Evolutionary conservation across 2,329 filamentous ascomycete genomes (phyloP), one percentile per base, ranked within the genome.

Genomic region (Aspergillus ustus): DNA sequence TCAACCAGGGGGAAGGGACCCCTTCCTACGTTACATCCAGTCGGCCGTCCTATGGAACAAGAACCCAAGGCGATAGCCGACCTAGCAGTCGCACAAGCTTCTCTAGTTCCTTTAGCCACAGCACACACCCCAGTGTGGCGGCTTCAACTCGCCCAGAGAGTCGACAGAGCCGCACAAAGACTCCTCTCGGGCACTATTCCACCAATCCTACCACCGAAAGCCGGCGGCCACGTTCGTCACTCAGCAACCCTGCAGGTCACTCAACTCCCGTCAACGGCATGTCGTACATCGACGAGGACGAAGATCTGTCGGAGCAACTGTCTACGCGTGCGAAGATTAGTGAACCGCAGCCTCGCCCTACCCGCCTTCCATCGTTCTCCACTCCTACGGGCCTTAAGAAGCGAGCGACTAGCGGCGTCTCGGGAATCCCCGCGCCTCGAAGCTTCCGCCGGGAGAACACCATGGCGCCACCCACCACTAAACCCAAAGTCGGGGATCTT

Each of bases 81-180:
- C 91, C 91, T 17, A 90, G 87, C 78, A 93, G 91, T 70, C 87
- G 91, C 66, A 87, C 89, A 69, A 91, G 89, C 72, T 78, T 67
- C 83, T 77, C 83, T 78, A 75, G 73, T 65, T 78, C 79, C 8
- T 70, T 77, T 61, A 78, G 78, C 59, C 74, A 79, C 25, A 72
- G 75, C 66, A 69, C 79, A 59, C 70, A 77, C 59, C 70, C 72
- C 15, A 73, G 76, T 43, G 66, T 73, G 56, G 71, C 71, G 17
- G 72, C 75, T 1, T 69, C 82, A 1, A 80, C 86, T 22, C 84
- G 89, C 31, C 88, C 90, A 8, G 82, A 86, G 66, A 91, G 89
- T 69, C 85, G 89, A 53, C 82, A 87, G 43, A 91, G 89, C 65
- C 74, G 87, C 17, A 79, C 85, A 8, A 84, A 89, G 63, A 91